These are phyloP conservation scores for Stachybotrys elegans DNA, from an alignment of 2,329 filamentous ascomycete genomes.

Conservation along the genomic window DNA sequence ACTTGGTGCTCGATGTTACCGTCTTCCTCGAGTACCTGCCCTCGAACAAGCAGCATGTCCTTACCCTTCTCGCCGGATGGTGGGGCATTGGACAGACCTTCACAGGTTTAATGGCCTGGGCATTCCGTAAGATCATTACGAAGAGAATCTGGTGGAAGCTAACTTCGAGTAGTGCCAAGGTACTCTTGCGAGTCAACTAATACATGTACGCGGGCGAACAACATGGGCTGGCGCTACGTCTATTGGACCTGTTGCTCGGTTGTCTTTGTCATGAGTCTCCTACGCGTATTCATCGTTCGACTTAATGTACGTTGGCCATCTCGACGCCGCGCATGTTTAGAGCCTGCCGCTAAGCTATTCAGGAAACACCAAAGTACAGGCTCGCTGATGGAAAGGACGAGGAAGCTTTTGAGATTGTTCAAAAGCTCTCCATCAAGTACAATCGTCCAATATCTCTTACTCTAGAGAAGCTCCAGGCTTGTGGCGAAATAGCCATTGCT, in stretches of 20 bases:
- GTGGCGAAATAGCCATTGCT: slow-evolving; percentile 23
- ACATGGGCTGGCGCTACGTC: slow-evolving; percentile 47
- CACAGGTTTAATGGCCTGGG: slow-evolving; percentile 45
- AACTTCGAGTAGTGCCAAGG: no score
- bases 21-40: slow-evolving; percentile 43
- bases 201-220: slow-evolving; percentile 34
- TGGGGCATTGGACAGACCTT: slow-evolving; percentile 44
- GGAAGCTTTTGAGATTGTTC: slow-evolving; percentile 39
- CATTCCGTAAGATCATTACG: slow-evolving; percentile 43
- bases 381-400: slow-evolving; percentile 47
- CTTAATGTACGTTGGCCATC: no score
- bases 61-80: slow-evolving; percentile 54
- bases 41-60: slow-evolving; percentile 56
- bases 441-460: slow-evolving; percentile 35
- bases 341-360: no score
- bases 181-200: neutral
- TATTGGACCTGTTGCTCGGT: slow-evolving; percentile 42
- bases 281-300: slow-evolving; percentile 48
- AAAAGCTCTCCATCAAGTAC: slow-evolving; percentile 32
- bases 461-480: slow-evolving; percentile 30
- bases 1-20: slow-evolving; percentile 58
- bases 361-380: slow-evolving; percentile 58
- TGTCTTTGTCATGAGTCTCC: slow-evolving; percentile 44
- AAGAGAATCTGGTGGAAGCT: slow-evolving; percentile 32
- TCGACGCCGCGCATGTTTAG: no score